Evolutionary conservation across 129 eudicot genomes (phyloP), one percentile per base, ranked within the genome.

Genomic region (Centrapalus pauciflorus): DNA sequence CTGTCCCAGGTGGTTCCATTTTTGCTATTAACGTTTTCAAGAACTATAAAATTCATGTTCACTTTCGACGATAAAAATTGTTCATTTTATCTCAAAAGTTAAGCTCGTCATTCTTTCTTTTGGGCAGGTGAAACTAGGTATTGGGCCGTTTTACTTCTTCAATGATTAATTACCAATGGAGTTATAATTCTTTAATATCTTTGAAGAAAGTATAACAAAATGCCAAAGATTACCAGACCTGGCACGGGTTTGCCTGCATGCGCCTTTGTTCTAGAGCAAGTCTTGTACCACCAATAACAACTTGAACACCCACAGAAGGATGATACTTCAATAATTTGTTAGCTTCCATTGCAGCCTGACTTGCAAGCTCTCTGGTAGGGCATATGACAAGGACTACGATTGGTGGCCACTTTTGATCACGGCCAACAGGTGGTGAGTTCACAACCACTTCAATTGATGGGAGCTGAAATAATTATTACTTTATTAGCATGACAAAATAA

Each of bases 321-420:
- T 94, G 97, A 78, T 89, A 94, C 67, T 89, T 94, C 27, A 89
- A 74, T 72, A 94, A 65, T 3, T 46, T 94, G 58, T 86, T 84
- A 64, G 97, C 99, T 79, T 94, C 99, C 40, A 84, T 75, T 58
- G 99, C 94, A 52, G 99, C 99, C 66, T 94, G 99, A 87, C 68
- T 76, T 35, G 99, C 99, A 69, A 94, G 97, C 78, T 94, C 99
- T 51, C 99, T 79, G 19, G 99, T 94, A 38, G 99, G 99, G 76
- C 99, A 94, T 32, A 94, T 82, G n/a, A 94, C 85, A 43, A 94
- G 94, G 79, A 94, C 97, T 69, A 32, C 28, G 68, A 94, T 81
- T 43, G 99, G 97, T 25, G 95, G 85, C 79, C 95, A 71, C 80
- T 70, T 94, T 64, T 94, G 77, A 79, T 94, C 97, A 64, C 80